A percentile compares a stretch with the other conserved stretches of the same genome.
phyloP scores from a whole-genome alignment of 345 rosid species.

The Nephelium lappaceum region DNA sequence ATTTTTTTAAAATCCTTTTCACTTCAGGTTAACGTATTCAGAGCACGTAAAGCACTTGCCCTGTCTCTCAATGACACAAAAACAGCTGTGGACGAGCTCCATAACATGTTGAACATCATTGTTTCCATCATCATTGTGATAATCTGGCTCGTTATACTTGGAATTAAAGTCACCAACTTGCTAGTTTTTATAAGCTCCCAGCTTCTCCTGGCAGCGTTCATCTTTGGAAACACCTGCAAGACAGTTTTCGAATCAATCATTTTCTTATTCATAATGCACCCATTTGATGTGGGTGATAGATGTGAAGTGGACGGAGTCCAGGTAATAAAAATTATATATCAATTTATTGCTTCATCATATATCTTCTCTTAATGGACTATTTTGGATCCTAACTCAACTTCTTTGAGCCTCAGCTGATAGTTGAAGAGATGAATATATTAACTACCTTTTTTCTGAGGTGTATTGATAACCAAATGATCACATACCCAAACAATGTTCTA shows the following conservation, averaged over 20 bases:
- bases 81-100: constrained; percentile 59
- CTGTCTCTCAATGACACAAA: constrained; percentile 55
- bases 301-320: constrained; percentile 53
- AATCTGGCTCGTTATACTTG: constrained; percentile 55
- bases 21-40: constrained; percentile 42
- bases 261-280: constrained; percentile 58
- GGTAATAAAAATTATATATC: constrained; percentile 27
- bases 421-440: constrained; percentile 61
- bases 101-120: constrained; percentile 40
- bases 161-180: constrained; percentile 44
- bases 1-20: neutral
- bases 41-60: constrained; percentile 45
- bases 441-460: constrained; percentile 46
- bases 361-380: neutral
- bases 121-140: constrained; percentile 37
- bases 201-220: constrained; percentile 45
- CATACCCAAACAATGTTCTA: constrained; percentile 44
- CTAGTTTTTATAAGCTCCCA: constrained; percentile 56
- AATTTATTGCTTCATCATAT: neutral
- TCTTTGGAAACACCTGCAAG: constrained; percentile 60
- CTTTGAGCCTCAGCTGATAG: constrained; percentile 41
- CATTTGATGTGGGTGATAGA: constrained; percentile 54
- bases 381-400: neutral
- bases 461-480: constrained; percentile 45
- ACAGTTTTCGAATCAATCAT: constrained; percentile 53